phyloP scores from a whole-genome alignment of 2,329 filamentous ascomycete species.

The Microcyclospora tardicrescens region DNA sequence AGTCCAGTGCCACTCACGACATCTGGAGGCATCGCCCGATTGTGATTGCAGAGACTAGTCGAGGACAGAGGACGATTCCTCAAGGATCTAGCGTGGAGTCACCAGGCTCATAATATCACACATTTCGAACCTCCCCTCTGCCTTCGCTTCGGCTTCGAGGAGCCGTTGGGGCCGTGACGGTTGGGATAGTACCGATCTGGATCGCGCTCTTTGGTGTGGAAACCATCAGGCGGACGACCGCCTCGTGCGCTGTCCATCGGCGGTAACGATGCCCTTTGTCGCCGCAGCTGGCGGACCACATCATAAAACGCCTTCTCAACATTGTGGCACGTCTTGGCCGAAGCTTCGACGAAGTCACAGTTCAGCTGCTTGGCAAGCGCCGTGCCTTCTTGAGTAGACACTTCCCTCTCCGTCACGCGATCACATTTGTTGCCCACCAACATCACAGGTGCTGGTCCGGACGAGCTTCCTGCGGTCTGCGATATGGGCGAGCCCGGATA shows the following conservation, averaged over 20 bases:
- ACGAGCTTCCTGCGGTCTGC: slow-evolving; percentile 39
- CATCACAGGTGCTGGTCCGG: slow-evolving; percentile 79
- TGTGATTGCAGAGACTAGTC: too few species aligned
- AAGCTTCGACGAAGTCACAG: slow-evolving; percentile 94
- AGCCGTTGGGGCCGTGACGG: slow-evolving; percentile 1
- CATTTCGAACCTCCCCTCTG: slow-evolving; percentile 4
- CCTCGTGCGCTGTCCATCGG: slow-evolving; percentile 6
- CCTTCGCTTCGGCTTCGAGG: background rate
- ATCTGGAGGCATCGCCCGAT: too few species aligned
- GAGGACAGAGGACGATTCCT: too few species aligned
- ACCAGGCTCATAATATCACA: slow-evolving; percentile 6
- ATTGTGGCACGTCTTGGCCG: slow-evolving; percentile 95
- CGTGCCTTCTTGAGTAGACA: slow-evolving; percentile 90
- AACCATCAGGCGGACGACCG: background rate
- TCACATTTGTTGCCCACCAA: slow-evolving; percentile 98
- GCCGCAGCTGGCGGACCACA: slow-evolving; percentile 78
- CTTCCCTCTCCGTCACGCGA: slow-evolving; percentile 85
- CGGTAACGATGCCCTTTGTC: slow-evolving; percentile 46
- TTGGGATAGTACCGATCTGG: slow-evolving; percentile 3
- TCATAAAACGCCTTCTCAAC: slow-evolving; percentile 98
- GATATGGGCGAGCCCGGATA: slow-evolving; percentile 64
- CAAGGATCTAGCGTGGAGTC: too few species aligned
- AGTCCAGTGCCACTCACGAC: too few species aligned
- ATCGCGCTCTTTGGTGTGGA: background rate
- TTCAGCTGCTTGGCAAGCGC: slow-evolving; percentile 82